Base-by-base conservation (phyloP, 495 filamentous ascomycete species). In the Penicillium canariense region DNA sequence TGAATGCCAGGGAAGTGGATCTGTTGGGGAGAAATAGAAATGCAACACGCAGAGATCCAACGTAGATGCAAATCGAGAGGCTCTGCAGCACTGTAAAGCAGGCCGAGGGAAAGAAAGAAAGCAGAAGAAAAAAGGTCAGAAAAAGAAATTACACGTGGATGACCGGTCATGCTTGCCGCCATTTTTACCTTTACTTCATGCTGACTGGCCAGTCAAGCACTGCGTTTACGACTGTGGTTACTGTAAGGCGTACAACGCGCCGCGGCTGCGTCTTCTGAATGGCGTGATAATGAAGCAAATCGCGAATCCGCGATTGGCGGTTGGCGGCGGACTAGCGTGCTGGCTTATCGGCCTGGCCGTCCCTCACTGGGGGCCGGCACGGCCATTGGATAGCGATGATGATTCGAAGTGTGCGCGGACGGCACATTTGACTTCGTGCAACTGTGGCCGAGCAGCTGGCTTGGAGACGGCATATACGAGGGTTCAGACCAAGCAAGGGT, bases 241-340 rank as follows among this genome's bases (percentile, higher is more conserved):
- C n/a, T n/a, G n/a, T n/a, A n/a, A n/a, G n/a, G n/a, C n/a, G n/a
- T n/a, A n/a, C n/a, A 14, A 34, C 31, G 31, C 14, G 2, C 31
- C 31, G 31, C 9, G 14, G 31, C 31, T 14, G 31, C 14, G 2
- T 34, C 31, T 34, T 39, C n/a, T 22, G 14, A 12, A 52, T 52
- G 49, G 27, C 49, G 49, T 43, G 36, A 52, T 52, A 52, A 44
- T 52, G 25, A 52, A 52, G 38, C 27, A 44, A 43, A 52, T 52
- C 49, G 39, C 49, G 49, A 52, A 43, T 31, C 26, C 14, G 22
- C 43, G 25, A 46, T 27, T 39, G 10, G 14, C 25, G n/a, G 26
- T 43, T 46, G 14, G 11, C 14, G 1, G 26, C 26, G 25, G 43
- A 25, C 5, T 12, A 3, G 0, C n/a, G n/a, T n/a, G 26, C 17